Conservation (phyloP, 2,329 filamentous ascomycete genomes). For the Bipolaris oryzae region DNA sequence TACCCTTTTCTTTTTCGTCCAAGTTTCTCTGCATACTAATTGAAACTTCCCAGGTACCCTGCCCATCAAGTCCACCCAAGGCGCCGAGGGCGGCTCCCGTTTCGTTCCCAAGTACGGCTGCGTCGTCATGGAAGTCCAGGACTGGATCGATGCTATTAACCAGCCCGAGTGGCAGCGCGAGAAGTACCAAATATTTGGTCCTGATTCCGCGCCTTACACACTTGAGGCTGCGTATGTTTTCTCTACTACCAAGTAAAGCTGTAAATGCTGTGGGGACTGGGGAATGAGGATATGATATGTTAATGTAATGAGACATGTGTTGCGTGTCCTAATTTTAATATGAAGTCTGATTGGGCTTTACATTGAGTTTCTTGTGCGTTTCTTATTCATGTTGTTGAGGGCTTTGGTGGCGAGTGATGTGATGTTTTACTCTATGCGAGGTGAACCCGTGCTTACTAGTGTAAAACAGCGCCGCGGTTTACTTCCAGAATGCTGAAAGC, state of each 20-base stretch:
- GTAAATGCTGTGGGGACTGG: not conserved
- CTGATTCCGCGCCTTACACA: slow-evolving; percentile 51
- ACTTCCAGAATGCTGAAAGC: too few species aligned
- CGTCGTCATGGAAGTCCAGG: slow-evolving; percentile 88
- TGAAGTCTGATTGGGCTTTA: not conserved
- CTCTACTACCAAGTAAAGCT: slow-evolving; percentile 33
- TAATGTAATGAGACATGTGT: slow-evolving; percentile 8
- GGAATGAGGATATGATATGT: slow-evolving; percentile 12
- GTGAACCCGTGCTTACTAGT: too few species aligned
- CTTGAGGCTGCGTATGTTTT: slow-evolving; percentile 55
- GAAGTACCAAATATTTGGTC: slow-evolving; percentile 57
- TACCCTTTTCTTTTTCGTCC: not conserved
- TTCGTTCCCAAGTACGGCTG: slow-evolving; percentile 79
- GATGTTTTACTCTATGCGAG: too few species aligned
- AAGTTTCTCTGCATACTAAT: slow-evolving; percentile 9
- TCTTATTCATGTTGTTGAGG: not conserved
- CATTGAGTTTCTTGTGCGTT: not conserved
- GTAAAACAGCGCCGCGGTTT: too few species aligned
- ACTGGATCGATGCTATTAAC: slow-evolving; percentile 94
- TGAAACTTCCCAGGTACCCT: slow-evolving; percentile 51
- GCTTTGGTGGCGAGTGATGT: too few species aligned
- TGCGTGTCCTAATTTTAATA: slow-evolving; percentile 18
- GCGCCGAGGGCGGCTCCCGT: slow-evolving; percentile 64
- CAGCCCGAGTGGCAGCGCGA: slow-evolving; percentile 82
- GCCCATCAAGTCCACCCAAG: slow-evolving; percentile 73